phyloP scores from a whole-genome alignment of 78 protist species.

The Tieghemostelium lacteum region DNA sequence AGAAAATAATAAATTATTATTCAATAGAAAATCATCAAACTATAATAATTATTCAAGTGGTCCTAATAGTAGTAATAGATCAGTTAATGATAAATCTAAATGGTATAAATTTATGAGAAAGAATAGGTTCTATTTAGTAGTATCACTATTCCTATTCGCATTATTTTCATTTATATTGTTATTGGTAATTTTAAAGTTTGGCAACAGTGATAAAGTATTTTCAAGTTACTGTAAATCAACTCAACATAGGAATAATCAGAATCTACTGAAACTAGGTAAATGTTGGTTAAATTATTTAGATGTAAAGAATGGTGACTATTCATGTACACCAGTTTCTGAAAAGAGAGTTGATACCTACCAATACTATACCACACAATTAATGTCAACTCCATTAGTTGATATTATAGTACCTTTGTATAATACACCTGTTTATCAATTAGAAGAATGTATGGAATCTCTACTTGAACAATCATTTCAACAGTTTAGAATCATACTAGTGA shows the following conservation, averaged over 20 bases:
- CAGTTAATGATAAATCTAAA: no score
- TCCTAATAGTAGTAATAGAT: no score
- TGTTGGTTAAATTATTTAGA: neutral
- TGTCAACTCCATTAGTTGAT: constrained; percentile 8
- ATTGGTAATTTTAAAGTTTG: neutral
- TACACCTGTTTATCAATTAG: neutral
- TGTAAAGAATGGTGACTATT: neutral
- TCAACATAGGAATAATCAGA: neutral
- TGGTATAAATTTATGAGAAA: neutral
- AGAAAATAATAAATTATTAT: no score
- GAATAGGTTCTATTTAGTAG: no score
- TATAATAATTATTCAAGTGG: no score
- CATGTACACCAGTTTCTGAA: constrained; percentile 27
- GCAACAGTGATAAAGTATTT: neutral
- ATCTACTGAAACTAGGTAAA: no score
- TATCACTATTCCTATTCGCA: no score
- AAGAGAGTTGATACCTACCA: neutral
- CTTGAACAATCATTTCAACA: constrained; percentile 41
- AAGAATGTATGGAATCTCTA: constrained; percentile 14
- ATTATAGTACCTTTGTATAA: constrained; percentile 46
- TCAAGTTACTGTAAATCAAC: neutral
- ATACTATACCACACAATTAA: neutral
- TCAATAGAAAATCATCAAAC: neutral
- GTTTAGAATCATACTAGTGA: constrained; percentile 21
- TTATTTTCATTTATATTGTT: neutral